These are phyloP conservation scores for Tricholoma matsutake DNA, from an alignment of 768 basidiomycete species.

Conservation along the genomic window DNA sequence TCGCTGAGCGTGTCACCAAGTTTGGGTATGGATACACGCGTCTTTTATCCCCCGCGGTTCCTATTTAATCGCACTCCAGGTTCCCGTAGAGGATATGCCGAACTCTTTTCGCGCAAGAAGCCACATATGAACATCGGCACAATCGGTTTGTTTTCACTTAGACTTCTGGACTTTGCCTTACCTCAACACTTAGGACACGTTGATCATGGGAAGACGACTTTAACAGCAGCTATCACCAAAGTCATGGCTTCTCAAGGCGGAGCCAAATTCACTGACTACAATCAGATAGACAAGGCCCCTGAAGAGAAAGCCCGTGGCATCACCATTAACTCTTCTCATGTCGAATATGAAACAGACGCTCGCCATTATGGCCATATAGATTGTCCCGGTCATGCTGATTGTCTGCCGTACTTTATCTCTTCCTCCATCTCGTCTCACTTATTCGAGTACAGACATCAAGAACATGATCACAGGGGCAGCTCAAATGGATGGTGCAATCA, in stretches of 20 bases:
- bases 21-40: constrained; percentile 26
- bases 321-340: constrained; percentile 98
- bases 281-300: constrained; percentile 97
- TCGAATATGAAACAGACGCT: constrained; percentile 90
- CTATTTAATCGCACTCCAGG: constrained; percentile 29
- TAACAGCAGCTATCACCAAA: constrained; percentile 95
- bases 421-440: not conserved
- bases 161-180: not conserved
- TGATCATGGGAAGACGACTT: constrained; percentile 97
- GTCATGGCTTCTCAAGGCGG: constrained; percentile 77
- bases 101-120: constrained; percentile 71
- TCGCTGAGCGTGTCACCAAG: constrained; percentile 16
- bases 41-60: constrained; percentile 1
- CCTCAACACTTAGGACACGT: constrained; percentile 65
- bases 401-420: constrained; percentile 40
- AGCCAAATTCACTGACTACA: constrained; percentile 91
- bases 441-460: constrained; percentile 67
- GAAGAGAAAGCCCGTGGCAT: constrained; percentile 99
- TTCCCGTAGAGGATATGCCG: constrained; percentile 71
- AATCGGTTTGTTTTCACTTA: constrained; percentile 54
- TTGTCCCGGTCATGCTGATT: constrained; percentile 95
- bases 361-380: constrained; percentile 98
- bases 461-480: constrained; percentile 99
- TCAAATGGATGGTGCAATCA: constrained; percentile 95
- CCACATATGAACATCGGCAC: constrained; percentile 97